These are phyloP conservation scores for Penicillium polonicum DNA, from an alignment of 2,329 filamentous ascomycete species.

Conservation along the genomic window DNA sequence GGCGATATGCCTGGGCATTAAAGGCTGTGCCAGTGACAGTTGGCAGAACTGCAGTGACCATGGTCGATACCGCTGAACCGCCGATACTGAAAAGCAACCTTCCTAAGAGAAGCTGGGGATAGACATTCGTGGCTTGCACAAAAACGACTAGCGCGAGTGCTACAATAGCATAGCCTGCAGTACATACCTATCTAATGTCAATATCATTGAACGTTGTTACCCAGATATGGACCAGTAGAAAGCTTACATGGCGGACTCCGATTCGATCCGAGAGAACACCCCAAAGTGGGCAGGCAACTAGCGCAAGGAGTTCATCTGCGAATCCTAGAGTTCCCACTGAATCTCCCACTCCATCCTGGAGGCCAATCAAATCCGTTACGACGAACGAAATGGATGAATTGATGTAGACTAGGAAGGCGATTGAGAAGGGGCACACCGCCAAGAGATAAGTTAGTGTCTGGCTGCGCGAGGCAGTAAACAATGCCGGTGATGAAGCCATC, in stretches of 20 bases:
- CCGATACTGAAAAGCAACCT: slow-evolving; percentile 86
- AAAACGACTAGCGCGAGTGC: slow-evolving; percentile 74
- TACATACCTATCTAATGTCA: slow-evolving; percentile 47
- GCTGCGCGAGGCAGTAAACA: slow-evolving; percentile 57
- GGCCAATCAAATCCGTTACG: slow-evolving; percentile 61
- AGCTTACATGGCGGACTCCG: slow-evolving; percentile 48
- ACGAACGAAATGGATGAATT: slow-evolving; percentile 65
- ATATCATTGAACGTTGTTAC: neutral
- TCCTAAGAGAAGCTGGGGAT: slow-evolving; percentile 82
- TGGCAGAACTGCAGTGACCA: slow-evolving; percentile 94
- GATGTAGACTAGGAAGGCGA: slow-evolving; percentile 65
- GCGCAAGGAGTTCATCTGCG: slow-evolving; percentile 50
- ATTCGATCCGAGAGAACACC: slow-evolving; percentile 51
- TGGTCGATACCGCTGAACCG: slow-evolving; percentile 90
- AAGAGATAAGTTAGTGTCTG: slow-evolving; percentile 62
- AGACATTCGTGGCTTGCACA: slow-evolving; percentile 82
- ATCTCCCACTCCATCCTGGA: slow-evolving; percentile 56
- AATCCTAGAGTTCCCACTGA: slow-evolving; percentile 57
- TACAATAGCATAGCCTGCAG: slow-evolving; percentile 78
- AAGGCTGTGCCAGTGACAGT: slow-evolving; percentile 54
- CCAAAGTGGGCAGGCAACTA: slow-evolving; percentile 51
- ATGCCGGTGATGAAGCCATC: slow-evolving; percentile 33
- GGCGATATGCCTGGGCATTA: slow-evolving; percentile 45
- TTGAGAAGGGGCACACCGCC: slow-evolving; percentile 63
- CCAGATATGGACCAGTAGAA: neutral